Evolutionary conservation across 208 protist species (phyloP).

Genomic region (Acanthamoeba lugdunensis): DNA sequence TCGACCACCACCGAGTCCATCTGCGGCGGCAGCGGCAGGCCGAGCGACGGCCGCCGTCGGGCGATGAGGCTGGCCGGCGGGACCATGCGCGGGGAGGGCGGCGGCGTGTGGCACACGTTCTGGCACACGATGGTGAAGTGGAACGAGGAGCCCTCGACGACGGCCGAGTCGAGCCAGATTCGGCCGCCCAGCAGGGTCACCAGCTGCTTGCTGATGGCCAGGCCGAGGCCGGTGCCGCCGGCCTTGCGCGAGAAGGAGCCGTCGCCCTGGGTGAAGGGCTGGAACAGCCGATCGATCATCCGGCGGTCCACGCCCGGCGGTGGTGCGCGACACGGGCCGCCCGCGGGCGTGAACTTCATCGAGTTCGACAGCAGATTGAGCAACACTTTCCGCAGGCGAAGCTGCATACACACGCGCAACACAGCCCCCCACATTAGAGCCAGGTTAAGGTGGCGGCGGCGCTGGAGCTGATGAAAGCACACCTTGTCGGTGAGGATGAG

Average conservation of each 20-base stretch:
- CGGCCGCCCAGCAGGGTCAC: constrained; percentile 15
- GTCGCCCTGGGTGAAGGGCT: constrained; percentile 78
- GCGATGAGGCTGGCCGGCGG: background rate
- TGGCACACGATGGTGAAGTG: background rate
- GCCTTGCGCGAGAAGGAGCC: constrained; percentile 58
- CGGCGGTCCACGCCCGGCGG: background rate
- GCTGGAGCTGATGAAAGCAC: no score
- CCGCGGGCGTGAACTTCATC: constrained; percentile 8
- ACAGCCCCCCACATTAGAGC: no score
- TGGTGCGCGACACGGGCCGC: no score
- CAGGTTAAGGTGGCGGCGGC: no score
- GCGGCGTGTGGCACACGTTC: no score
- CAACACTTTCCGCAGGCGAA: background rate
- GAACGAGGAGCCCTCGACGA: background rate
- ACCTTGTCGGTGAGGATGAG: background rate
- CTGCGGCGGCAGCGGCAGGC: background rate
- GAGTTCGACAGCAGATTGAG: no score
- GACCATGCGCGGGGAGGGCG: no score
- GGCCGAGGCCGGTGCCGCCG: constrained; percentile 82
- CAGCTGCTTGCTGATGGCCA: constrained; percentile 83
- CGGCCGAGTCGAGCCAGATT: background rate
- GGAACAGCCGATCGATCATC: constrained; percentile 51
- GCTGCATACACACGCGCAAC: no score
- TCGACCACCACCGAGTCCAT: background rate
- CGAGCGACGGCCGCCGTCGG: background rate